Percentiles rank a stretch among this genome's conserved stretches.
Evolutionary conservation across 768 basidiomycete species (phyloP).

Genomic region (Lentinus tigrinus): DNA sequence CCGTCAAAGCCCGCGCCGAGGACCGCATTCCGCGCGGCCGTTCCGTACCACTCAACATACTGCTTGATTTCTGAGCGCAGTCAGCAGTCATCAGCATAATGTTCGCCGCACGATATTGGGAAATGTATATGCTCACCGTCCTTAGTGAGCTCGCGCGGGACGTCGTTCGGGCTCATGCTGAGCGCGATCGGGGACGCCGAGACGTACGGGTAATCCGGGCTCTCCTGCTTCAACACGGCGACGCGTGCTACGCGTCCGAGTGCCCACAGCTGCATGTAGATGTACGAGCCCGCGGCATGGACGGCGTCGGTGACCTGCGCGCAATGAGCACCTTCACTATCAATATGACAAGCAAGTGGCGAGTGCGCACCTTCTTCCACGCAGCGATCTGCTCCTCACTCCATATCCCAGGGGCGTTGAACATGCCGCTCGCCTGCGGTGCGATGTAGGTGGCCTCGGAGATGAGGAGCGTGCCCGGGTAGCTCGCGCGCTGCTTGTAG

Average conservation of each 20-base stretch:
- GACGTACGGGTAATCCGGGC: constrained; percentile 20
- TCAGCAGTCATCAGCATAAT: too few relatives aligned
- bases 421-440: constrained; percentile 42
- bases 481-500: constrained; percentile 43
- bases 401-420: constrained; percentile 60
- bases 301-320: constrained; percentile 52
- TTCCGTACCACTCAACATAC: constrained; percentile 31
- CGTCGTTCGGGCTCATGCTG: neutral
- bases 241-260: constrained; percentile 42
- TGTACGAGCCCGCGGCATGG: constrained; percentile 49
- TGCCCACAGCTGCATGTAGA: constrained; percentile 59
- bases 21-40: constrained; percentile 28
- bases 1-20: constrained; percentile 30
- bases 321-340: neutral
- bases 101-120: neutral
- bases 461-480: constrained; percentile 51
- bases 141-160: constrained; percentile 23
- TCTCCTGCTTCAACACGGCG: constrained; percentile 35
- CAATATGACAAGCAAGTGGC: too few relatives aligned
- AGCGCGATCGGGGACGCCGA: constrained; percentile 25
- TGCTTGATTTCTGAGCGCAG: constrained; percentile 34
- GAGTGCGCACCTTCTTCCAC: constrained; percentile 42
- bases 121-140: neutral
- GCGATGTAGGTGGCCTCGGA: constrained; percentile 56
- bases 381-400: constrained; percentile 48